These are phyloP conservation scores for Aaosphaeria arxii DNA, from an alignment of 2,329 filamentous ascomycete species.

Conservation along the genomic window DNA sequence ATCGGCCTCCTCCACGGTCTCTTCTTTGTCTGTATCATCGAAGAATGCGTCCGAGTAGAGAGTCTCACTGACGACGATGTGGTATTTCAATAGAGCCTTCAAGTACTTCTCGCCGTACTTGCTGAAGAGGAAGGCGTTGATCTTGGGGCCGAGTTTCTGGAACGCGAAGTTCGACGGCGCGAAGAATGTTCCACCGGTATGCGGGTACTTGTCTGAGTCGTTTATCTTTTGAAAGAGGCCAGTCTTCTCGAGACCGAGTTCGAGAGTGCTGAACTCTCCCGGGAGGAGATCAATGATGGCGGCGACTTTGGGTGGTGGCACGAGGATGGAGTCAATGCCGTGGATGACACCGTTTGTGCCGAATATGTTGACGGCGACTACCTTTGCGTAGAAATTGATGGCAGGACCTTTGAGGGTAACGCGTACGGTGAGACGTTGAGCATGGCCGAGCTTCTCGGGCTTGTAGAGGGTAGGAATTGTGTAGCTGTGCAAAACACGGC, in stretches of 20 bases:
- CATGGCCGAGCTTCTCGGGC: constrained; percentile 51
- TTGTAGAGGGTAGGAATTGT: constrained; percentile 71
- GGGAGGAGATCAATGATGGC: constrained; percentile 66
- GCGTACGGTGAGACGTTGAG: constrained; percentile 70
- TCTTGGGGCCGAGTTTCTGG: constrained; percentile 64
- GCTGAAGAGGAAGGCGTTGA: constrained; percentile 86
- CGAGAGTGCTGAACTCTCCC: constrained; percentile 72
- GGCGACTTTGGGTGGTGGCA: constrained; percentile 67
- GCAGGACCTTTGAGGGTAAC: constrained; percentile 62
- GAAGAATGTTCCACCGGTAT: constrained; percentile 72
- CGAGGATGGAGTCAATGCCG: constrained; percentile 68
- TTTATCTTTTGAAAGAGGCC: constrained; percentile 62
- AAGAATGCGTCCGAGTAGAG: constrained; percentile 85
- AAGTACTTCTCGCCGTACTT: constrained; percentile 71
- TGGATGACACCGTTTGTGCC: constrained; percentile 81
- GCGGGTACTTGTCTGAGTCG: constrained; percentile 42
- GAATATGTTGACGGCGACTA: constrained; percentile 68
- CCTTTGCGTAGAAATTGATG: constrained; percentile 73
- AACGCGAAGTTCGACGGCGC: constrained; percentile 82
- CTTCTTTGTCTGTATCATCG: constrained; percentile 38
- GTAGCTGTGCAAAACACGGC: constrained; percentile 64
- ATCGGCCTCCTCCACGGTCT: constrained; percentile 15
- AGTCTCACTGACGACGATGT: constrained; percentile 69
- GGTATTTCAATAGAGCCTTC: constrained; percentile 74
- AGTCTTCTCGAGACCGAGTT: constrained; percentile 71